Conservation (phyloP, 2,329 filamentous ascomycete genomes). For the Dactylella cylindrospora region DNA sequence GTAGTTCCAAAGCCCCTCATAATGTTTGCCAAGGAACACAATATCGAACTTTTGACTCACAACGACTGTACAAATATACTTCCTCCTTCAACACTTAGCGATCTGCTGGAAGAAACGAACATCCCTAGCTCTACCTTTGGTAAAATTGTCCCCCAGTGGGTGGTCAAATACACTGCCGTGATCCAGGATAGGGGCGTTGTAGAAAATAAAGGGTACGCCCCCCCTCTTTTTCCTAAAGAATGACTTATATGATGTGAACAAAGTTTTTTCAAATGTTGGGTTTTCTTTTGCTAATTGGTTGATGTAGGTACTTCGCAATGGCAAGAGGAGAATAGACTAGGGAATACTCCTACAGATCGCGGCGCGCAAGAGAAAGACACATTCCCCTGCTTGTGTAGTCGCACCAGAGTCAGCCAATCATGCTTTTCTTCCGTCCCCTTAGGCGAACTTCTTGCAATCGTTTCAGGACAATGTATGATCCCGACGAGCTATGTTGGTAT, state of each 20-base stretch:
- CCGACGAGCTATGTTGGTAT: conserved; percentile 75
- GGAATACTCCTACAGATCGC: neutral
- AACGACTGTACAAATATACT: conserved; percentile 92
- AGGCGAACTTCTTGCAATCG: conserved; percentile 88
- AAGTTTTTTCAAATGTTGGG: neutral
- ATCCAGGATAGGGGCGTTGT: conserved; percentile 92
- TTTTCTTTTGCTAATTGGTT: neutral
- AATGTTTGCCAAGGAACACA: conserved; percentile 75
- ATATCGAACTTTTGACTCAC: conserved; percentile 87
- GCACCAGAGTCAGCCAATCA: conserved; percentile 69
- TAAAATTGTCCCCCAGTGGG: conserved; percentile 84
- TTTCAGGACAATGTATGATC: conserved; percentile 71
- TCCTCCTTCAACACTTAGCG: conserved; percentile 77
- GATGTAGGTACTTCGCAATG: conserved; percentile 34
- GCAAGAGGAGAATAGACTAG: conserved; percentile 3
- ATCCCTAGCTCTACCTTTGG: conserved; percentile 51
- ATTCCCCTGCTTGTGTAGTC: too few species aligned
- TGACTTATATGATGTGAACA: neutral
- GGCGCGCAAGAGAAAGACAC: too few species aligned
- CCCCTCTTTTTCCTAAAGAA: neutral
- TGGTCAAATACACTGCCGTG: conserved; percentile 94
- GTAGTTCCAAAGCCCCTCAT: conserved; percentile 87
- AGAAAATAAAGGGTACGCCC: conserved; percentile 86
- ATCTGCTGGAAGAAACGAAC: conserved; percentile 73
- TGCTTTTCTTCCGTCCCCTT: conserved; percentile 93